Conservation (phyloP, 768 basidiomycete species). For the Xerocomellus amylosporus region DNA sequence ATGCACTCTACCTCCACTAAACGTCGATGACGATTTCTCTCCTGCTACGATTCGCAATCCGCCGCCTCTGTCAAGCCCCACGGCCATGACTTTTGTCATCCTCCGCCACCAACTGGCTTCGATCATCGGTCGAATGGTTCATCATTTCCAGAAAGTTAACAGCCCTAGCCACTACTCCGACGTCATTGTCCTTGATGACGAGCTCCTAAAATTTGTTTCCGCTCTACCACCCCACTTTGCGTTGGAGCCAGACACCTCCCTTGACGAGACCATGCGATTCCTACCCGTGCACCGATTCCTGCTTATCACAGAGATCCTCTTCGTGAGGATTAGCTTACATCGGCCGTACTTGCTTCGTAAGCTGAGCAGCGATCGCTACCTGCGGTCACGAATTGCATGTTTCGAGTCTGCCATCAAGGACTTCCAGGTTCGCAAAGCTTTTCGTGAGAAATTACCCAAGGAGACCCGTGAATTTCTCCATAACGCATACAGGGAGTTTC, state of each 20-base stretch:
- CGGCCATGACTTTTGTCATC: conserved; percentile 84
- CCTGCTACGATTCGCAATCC: conserved; percentile 46
- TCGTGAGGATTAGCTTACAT: conserved; percentile 80
- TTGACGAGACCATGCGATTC: conserved; percentile 63
- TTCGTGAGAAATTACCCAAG: conserved; percentile 57
- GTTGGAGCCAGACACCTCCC: conserved; percentile 69
- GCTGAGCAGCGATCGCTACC: conserved; percentile 75
- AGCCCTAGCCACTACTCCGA: conserved; percentile 79
- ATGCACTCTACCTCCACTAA: conserved; percentile 74
- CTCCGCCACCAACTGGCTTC: conserved; percentile 77
- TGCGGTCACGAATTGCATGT: conserved; percentile 78
- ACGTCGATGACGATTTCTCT: conserved; percentile 61
- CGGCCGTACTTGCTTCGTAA: conserved; percentile 81
- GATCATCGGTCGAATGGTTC: conserved; percentile 87
- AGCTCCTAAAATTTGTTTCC: conserved; percentile 72
- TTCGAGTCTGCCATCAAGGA: conserved; percentile 90
- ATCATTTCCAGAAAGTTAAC: conserved; percentile 88
- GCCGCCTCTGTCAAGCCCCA: conserved; percentile 65
- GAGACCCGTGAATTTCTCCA: conserved; percentile 69
- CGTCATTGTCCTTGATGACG: conserved; percentile 78
- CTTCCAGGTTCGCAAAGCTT: conserved; percentile 72
- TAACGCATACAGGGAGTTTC: conserved; percentile 84
- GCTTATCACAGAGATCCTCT: conserved; percentile 84
- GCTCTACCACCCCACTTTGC: conserved; percentile 78
- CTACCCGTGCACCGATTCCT: conserved; percentile 86